Conservation (phyloP, 2,329 filamentous ascomycete species). For the Albifimbria verrucaria region DNA sequence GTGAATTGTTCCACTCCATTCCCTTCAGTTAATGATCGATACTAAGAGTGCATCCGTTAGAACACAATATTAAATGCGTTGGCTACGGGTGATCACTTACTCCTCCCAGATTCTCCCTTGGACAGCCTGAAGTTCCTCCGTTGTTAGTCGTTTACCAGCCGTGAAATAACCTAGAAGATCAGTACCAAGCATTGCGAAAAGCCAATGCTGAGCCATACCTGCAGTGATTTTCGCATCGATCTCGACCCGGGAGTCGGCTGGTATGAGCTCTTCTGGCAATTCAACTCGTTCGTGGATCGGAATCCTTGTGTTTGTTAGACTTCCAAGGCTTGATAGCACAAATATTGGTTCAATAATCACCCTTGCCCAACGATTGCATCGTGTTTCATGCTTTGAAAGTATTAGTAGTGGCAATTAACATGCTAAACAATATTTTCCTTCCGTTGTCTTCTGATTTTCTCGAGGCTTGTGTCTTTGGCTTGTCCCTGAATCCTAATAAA, state of each 20-base stretch:
- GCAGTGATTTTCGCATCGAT: constrained; percentile 98
- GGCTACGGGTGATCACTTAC: constrained; percentile 34
- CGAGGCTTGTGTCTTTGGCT: background rate
- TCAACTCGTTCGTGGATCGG: constrained; percentile 88
- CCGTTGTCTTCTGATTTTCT: background rate
- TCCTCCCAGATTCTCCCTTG: constrained; percentile 91
- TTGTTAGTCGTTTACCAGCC: constrained; percentile 82
- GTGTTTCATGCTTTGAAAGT: constrained; percentile 82
- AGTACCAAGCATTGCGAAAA: background rate
- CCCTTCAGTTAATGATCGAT: too few species aligned
- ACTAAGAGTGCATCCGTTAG: background rate
- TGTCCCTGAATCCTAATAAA: constrained; percentile 1
- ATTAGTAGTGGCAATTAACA: too few species aligned
- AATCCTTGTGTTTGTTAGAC: constrained; percentile 47
- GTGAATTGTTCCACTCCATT: too few species aligned
- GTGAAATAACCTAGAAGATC: constrained; percentile 65
- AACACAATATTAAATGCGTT: background rate
- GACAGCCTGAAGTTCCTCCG: constrained; percentile 80
- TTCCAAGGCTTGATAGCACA: constrained; percentile 4
- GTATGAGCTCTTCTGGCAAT: constrained; percentile 90
- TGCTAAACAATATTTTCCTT: background rate
- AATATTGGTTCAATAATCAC: constrained; percentile 34
- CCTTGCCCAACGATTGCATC: constrained; percentile 84
- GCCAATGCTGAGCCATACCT: constrained; percentile 50
- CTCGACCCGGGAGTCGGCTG: constrained; percentile 92